A percentile compares a stretch with the other conserved stretches of the same genome.
Conservation (phyloP, 352 stramenopile species). For the Pythium dissimile region DNA sequence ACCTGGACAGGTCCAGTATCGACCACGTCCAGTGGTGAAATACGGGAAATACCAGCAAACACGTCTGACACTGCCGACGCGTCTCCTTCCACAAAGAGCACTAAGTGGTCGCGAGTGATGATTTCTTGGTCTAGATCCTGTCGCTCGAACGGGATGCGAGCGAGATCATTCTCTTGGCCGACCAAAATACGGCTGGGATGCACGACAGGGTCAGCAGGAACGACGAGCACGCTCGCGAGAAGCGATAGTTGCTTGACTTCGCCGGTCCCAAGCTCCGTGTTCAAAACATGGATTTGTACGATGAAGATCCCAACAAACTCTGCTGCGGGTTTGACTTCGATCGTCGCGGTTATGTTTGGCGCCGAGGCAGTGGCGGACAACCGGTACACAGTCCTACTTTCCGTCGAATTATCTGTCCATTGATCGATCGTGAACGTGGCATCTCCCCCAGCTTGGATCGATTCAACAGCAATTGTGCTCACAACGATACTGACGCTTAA, state of each 20-base stretch:
- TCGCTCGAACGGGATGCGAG: slow-evolving; percentile 10
- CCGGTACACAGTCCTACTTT: too few relatives aligned
- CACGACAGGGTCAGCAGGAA: slow-evolving; percentile 13
- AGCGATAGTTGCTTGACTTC: background rate
- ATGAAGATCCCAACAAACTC: slow-evolving; percentile 17
- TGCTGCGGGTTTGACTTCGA: slow-evolving; percentile 3
- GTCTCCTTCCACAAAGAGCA: slow-evolving; percentile 29
- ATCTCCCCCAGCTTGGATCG: background rate
- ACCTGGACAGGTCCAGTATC: slow-evolving; percentile 22
- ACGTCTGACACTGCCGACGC: slow-evolving; percentile 8
- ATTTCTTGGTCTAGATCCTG: slow-evolving; percentile 15
- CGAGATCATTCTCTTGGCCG: background rate
- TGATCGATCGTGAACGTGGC: background rate
- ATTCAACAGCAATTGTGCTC: slow-evolving; percentile 7
- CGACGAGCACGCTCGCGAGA: slow-evolving; percentile 12
- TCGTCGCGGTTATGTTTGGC: background rate
- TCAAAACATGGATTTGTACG: background rate
- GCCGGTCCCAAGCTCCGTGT: slow-evolving; percentile 4
- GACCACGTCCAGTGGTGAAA: slow-evolving; percentile 11
- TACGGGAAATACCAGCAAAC: slow-evolving; percentile 25
- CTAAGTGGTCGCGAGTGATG: slow-evolving; percentile 9
- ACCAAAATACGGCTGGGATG: slow-evolving; percentile 1
- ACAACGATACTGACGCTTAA: slow-evolving; percentile 2
- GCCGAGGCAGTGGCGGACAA: too few relatives aligned
- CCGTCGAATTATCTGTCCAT: background rate